A percentile compares a stretch with the other conserved stretches of the same genome.
Evolutionary conservation across 2,329 filamentous ascomycete species (phyloP).

Genomic region (Trichothecium sympodiale): DNA sequence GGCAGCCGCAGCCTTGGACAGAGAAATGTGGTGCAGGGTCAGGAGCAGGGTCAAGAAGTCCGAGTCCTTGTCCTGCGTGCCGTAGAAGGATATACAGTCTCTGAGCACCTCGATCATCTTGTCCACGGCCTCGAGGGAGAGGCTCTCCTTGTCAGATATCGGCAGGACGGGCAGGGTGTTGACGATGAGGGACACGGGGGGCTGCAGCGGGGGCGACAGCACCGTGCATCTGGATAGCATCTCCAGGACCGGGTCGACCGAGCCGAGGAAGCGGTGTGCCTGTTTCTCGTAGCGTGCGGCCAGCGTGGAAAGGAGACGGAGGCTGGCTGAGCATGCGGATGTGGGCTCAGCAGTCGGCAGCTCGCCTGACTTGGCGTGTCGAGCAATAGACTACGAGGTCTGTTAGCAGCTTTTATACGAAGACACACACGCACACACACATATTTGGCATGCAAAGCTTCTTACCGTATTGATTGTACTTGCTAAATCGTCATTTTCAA

Average conservation of each 20-base stretch:
- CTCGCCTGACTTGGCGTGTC: constrained; percentile 7
- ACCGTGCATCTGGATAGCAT: constrained; percentile 8
- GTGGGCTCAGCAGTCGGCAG: constrained; percentile 9
- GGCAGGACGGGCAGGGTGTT: constrained; percentile 10
- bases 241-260: constrained; percentile 8
- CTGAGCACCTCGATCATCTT: constrained; percentile 8
- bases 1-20: not conserved
- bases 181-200: constrained; percentile 10
- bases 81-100: constrained; percentile 7
- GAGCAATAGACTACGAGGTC: constrained; percentile 7
- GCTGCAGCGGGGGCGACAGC: constrained; percentile 8
- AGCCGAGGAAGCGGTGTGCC: constrained; percentile 8
- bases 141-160: constrained; percentile 5
- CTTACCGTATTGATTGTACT: constrained; percentile 7
- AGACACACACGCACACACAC: no score
- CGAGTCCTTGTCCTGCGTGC: constrained; percentile 5
- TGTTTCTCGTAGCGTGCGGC: constrained; percentile 10
- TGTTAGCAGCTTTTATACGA: no score
- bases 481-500: constrained; percentile 10
- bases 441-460: not conserved
- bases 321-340: constrained; percentile 9
- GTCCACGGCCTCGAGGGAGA: constrained; percentile 4
- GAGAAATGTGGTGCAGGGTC: constrained; percentile 4
- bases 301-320: constrained; percentile 11
- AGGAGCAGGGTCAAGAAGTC: constrained; percentile 8